phyloP scores from a whole-genome alignment of 2,329 filamentous ascomycete genomes.

The Hypocreales sp. region DNA sequence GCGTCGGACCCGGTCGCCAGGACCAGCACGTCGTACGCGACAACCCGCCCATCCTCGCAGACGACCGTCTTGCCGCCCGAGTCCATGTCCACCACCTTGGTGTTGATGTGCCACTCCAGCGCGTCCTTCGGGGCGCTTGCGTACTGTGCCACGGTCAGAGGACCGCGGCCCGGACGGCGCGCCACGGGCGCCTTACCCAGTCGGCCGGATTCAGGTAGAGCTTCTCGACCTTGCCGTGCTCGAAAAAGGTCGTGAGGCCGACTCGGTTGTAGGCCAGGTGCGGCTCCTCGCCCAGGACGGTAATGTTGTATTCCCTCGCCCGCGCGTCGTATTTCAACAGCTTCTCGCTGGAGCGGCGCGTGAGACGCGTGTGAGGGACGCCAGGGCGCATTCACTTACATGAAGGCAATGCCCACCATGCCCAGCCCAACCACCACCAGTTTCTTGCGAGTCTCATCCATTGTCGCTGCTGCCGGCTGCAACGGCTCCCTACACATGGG shows the following conservation, averaged over 20 bases:
- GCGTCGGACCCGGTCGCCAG: conserved; percentile 81
- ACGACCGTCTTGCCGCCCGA: conserved; percentile 47
- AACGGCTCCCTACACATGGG: too few species aligned
- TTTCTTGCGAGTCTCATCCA: conserved; percentile 29
- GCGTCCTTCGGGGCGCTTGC: conserved; percentile 48
- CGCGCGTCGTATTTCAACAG: conserved; percentile 70
- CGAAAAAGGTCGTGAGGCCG: conserved; percentile 77
- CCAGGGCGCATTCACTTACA: conserved; percentile 37
- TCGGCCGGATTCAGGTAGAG: conserved; percentile 74
- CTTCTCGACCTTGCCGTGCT: conserved; percentile 70
- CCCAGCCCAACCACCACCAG: conserved; percentile 76
- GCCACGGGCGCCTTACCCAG: too few species aligned
- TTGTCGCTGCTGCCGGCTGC: background rate
- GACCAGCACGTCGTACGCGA: conserved; percentile 68
- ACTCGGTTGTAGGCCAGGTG: conserved; percentile 87
- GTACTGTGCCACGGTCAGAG: conserved; percentile 33
- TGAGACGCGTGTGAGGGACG: background rate
- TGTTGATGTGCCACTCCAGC: conserved; percentile 62
- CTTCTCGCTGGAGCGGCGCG: conserved; percentile 50
- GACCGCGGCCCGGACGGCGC: too few species aligned
- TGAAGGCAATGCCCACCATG: conserved; percentile 83
- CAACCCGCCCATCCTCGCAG: conserved; percentile 52
- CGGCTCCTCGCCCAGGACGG: conserved; percentile 76
- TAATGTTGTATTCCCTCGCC: conserved; percentile 59
- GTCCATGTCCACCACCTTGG: conserved; percentile 50